Base-by-base conservation (phyloP, 2,329 filamentous ascomycete species). In the Zymoseptoria ardabiliae region DNA sequence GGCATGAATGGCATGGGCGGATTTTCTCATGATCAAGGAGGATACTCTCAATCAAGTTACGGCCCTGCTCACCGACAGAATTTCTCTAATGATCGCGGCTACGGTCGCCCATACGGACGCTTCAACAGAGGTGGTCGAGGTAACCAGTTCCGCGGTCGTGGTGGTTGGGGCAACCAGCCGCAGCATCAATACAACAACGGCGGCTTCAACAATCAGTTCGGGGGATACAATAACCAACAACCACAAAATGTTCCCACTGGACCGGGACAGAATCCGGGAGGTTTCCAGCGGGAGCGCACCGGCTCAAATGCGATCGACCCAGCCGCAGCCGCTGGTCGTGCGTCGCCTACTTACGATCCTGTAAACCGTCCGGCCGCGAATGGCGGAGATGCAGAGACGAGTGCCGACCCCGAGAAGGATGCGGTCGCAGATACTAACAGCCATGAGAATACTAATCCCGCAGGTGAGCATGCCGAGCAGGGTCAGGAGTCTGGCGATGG, bases 1-100 rank as follows among this genome's bases (percentile, higher is more conserved):
- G 73, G 71, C 68, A 88, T 87, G 86, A 90, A 90, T 83, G 91
- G 88, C 85, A 86, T 86, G 77, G 86, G 76, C 74, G 77, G 77
- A 70, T 78, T 75, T 74, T 79, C 77, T 76, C 74, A 75, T 67
- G 75, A 75, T 73, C 66, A 70, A 66, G 77, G 75, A 76, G 78
- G 78, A 77, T 79, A 78, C 78, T 79, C 80, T 75, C 77, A 70
- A 63, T 69, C 77, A 70, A 73, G 73, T 65, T 70, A 66, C 67
- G 69, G 69, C 65, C 68, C 68, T 62, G 61, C 58, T 63, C 63
- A 63, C 59, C 79, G 80, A 72, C 79, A 81, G 70, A 73, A 76
- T 68, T 83, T 79, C 74, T 78, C 78, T 76, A 83, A 81, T 79
- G 81, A 83, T 80, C 81, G 84, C 67, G 70, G 91, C 79, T 91